Percentiles rank a stretch among this genome's conserved stretches.
Conservation (phyloP, 305 asterid species). For the Vinca major region DNA sequence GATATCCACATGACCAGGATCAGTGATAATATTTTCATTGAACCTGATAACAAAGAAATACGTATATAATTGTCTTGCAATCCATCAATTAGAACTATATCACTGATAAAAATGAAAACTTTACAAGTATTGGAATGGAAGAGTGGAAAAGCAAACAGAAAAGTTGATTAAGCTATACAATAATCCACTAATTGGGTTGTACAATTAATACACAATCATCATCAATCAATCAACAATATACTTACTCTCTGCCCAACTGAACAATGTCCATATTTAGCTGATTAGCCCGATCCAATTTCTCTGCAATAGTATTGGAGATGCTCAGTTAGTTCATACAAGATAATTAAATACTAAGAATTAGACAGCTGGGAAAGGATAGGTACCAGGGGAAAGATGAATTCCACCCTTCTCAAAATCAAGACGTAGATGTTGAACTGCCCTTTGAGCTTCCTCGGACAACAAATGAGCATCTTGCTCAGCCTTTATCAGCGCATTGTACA, state of each 20-base stretch:
- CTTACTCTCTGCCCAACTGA: slow-evolving; percentile 86
- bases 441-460: slow-evolving; percentile 68
- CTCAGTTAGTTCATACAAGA: slow-evolving; percentile 9
- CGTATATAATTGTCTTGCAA: slow-evolving; percentile 18
- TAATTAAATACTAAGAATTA: slow-evolving; percentile 10
- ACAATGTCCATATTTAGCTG: slow-evolving; percentile 60
- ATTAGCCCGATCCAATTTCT: slow-evolving; percentile 59
- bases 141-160: slow-evolving; percentile 1
- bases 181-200: background rate
- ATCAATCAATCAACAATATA: background rate
- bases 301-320: slow-evolving; percentile 39
- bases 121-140: background rate
- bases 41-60: slow-evolving; percentile 50
- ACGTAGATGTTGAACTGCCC: slow-evolving; percentile 67
- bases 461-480: slow-evolving; percentile 66
- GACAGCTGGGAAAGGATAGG: slow-evolving; percentile 18
- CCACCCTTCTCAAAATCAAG: slow-evolving; percentile 95
- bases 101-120: slow-evolving; percentile 2
- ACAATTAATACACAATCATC: too few relatives aligned
- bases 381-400: slow-evolving; percentile 83
- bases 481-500: slow-evolving; percentile 64
- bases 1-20: slow-evolving; percentile 94
- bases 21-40: slow-evolving; percentile 72
- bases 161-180: background rate
- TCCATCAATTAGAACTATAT: slow-evolving; percentile 10